Conservation (phyloP, 1,139 yeast genomes). For the Hansenula anomala region DNA sequence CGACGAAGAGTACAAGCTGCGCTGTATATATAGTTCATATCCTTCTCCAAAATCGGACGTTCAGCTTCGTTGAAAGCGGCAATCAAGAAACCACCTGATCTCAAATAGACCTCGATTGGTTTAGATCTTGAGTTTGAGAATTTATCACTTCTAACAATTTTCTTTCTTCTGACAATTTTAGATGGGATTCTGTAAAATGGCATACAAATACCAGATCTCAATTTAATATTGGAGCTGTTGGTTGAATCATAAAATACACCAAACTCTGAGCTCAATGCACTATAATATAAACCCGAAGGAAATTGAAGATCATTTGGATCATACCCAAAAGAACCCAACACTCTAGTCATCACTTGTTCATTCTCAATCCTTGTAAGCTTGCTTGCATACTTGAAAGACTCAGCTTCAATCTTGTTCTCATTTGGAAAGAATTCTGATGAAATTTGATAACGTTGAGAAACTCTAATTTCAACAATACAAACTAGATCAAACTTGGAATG, state of each 20-base stretch:
- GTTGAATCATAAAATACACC: slow-evolving; percentile 42
- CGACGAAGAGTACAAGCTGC: slow-evolving; percentile 22
- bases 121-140: slow-evolving; percentile 5
- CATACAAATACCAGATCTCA: slow-evolving; percentile 45
- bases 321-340: slow-evolving; percentile 45
- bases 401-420: slow-evolving; percentile 38
- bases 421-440: slow-evolving; percentile 37
- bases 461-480: slow-evolving; percentile 52
- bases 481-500: slow-evolving; percentile 43
- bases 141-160: slow-evolving; percentile 16
- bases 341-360: slow-evolving; percentile 38
- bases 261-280: slow-evolving; percentile 48
- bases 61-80: slow-evolving; percentile 40
- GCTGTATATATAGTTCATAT: slow-evolving; percentile 39
- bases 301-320: slow-evolving; percentile 28
- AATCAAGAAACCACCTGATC: slow-evolving; percentile 56
- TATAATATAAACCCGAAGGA: slow-evolving; percentile 42
- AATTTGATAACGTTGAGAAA: slow-evolving; percentile 41
- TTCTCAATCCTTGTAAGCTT: slow-evolving; percentile 29
- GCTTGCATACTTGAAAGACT: slow-evolving; percentile 35
- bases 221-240: slow-evolving; percentile 27
- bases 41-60: slow-evolving; percentile 33
- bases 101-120: slow-evolving; percentile 38
- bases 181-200: slow-evolving; percentile 44
- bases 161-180: slow-evolving; percentile 35